These are phyloP conservation scores for Gleditsia sinensis DNA, from an alignment of 306 rosid species.

Conservation along the genomic window DNA sequence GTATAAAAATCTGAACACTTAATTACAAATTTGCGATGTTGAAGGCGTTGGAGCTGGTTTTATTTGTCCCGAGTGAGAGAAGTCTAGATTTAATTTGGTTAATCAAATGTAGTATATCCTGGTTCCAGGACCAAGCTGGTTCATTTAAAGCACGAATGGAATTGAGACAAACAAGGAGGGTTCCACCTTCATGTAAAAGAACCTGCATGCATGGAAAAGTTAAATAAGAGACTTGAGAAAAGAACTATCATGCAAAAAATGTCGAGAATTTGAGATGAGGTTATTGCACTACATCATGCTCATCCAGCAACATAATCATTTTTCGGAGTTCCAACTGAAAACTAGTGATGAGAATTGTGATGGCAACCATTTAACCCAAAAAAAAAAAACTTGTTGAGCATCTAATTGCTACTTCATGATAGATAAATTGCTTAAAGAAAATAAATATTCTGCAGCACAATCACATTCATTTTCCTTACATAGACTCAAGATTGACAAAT, in stretches of 20 bases:
- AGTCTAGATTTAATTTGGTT: constrained; percentile 51
- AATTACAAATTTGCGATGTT: constrained; percentile 48
- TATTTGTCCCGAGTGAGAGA: constrained; percentile 29
- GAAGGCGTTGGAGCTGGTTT: constrained; percentile 33
- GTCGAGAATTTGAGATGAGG: constrained; percentile 2
- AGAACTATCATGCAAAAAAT: constrained; percentile 17
- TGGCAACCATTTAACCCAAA: background rate
- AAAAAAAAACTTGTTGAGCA: background rate
- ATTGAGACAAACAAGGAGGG: constrained; percentile 92
- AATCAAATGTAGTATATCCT: constrained; percentile 50
- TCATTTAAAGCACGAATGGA: constrained; percentile 82
- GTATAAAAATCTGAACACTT: constrained; percentile 5
- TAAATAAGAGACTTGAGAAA: background rate
- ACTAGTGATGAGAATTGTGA: constrained; percentile 14
- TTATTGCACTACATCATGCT: background rate
- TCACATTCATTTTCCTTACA: constrained; percentile 3
- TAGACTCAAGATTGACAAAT: constrained; percentile 2
- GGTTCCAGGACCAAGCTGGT: constrained; percentile 92
- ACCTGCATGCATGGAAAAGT: constrained; percentile 60
- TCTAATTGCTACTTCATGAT: background rate
- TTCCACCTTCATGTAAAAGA: constrained; percentile 96
- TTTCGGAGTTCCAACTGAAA: background rate
- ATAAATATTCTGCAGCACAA: constrained; percentile 20
- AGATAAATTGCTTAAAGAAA: constrained; percentile 16
- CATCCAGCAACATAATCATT: background rate